phyloP scores from a whole-genome alignment of 2,329 filamentous ascomycete species.

The Scleromitrula shiraiana region DNA sequence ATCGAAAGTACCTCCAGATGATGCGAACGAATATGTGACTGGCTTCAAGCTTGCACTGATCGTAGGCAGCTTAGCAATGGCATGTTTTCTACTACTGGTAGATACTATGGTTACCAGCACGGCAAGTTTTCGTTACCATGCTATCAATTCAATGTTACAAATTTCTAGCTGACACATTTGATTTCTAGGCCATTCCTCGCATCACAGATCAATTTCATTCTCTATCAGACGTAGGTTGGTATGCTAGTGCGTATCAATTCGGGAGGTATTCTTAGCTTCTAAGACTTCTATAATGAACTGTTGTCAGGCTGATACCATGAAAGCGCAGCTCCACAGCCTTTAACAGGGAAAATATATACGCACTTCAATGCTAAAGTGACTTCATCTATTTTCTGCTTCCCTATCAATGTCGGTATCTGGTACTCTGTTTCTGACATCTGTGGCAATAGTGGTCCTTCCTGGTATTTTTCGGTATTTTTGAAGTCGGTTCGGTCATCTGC shows the following conservation, averaged over 20 bases:
- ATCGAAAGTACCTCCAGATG: no score
- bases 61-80: no score
- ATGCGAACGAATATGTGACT: no score
- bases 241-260: slow-evolving; percentile 11
- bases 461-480: slow-evolving; percentile 36
- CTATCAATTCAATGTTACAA: no score
- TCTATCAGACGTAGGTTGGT: slow-evolving; percentile 14
- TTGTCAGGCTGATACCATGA: background rate
- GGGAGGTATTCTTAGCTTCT: background rate
- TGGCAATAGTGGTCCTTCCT: background rate
- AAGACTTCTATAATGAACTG: background rate
- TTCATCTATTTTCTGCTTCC: background rate
- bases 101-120: no score
- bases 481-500: slow-evolving; percentile 47
- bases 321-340: slow-evolving; percentile 5
- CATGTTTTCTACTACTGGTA: no score
- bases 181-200: no score
- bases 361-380: background rate
- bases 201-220: no score
- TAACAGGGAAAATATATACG: slow-evolving; percentile 9
- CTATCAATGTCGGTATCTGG: background rate
- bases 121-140: no score
- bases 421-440: background rate
- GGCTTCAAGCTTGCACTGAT: no score
- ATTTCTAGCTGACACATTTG: no score